Percentiles rank a stretch among this genome's conserved stretches.
Conservation (phyloP, 768 basidiomycete species). For the Tylopilus balloui region DNA sequence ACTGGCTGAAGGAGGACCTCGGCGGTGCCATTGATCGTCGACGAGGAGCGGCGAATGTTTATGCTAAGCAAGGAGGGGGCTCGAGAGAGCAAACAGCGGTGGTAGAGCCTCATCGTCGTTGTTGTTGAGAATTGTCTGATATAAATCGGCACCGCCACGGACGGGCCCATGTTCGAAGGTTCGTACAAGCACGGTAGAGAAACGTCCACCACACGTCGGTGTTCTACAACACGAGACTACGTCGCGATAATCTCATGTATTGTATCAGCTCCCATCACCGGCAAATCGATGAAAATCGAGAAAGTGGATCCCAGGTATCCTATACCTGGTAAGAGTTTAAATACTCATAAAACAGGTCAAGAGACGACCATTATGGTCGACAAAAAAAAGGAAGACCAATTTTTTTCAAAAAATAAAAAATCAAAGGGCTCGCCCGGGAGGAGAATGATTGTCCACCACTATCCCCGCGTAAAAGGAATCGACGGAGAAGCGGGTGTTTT, state of each 20-base stretch:
- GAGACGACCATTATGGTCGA: neutral
- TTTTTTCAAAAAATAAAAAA: constrained; percentile 3
- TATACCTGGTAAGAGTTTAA: constrained; percentile 8
- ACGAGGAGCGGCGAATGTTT: constrained; percentile 15
- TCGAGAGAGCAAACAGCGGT: neutral
- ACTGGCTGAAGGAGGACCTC: constrained; percentile 50
- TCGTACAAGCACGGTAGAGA: too few species aligned
- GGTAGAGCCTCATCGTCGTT: neutral
- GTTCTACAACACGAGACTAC: constrained; percentile 5
- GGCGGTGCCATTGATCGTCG: constrained; percentile 16
- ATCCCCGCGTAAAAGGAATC: constrained; percentile 31
- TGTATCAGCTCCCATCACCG: constrained; percentile 1
- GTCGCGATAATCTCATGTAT: constrained; percentile 1
- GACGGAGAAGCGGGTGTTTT: constrained; percentile 19
- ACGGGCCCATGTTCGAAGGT: too few species aligned
- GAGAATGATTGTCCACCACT: neutral
- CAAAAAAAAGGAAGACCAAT: neutral
- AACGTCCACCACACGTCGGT: too few species aligned
- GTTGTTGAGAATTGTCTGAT: too few species aligned
- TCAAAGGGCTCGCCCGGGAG: constrained; percentile 19
- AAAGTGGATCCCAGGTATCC: constrained; percentile 3
- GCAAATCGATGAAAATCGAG: constrained; percentile 7
- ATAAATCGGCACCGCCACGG: too few species aligned
- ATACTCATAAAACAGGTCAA: constrained; percentile 18
- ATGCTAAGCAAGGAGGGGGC: neutral